Evolutionary conservation across 192 early-diverging fungal species (phyloP).

Genomic region (Umbelopsis sp.): DNA sequence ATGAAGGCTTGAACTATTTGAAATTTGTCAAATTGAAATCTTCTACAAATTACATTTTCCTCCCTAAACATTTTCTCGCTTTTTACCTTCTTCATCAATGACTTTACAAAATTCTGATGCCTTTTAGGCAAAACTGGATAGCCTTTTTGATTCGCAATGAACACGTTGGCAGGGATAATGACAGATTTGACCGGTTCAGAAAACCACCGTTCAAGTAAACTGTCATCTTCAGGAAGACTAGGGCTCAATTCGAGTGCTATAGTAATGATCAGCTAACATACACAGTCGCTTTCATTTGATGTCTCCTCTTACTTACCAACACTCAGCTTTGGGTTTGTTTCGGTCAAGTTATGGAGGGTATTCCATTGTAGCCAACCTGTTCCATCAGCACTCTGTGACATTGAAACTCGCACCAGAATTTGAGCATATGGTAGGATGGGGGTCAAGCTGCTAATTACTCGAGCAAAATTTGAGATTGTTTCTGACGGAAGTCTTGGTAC

Average conservation of each 20-base stretch:
- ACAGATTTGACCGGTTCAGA: constrained; percentile 87
- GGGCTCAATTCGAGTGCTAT: constrained; percentile 62
- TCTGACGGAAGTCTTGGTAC: constrained; percentile 45
- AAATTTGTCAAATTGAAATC: constrained; percentile 19
- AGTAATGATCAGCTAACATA: not conserved
- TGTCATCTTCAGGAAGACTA: constrained; percentile 48
- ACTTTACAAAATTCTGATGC: constrained; percentile 71
- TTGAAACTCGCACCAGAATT: not conserved
- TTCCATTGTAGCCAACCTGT: constrained; percentile 82
- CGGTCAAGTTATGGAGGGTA: constrained; percentile 68
- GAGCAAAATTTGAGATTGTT: constrained; percentile 59
- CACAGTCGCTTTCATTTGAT: not conserved
- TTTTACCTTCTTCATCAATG: constrained; percentile 46
- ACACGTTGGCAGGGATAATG: constrained; percentile 72
- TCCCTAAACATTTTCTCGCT: no score
- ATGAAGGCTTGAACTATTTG: constrained; percentile 16
- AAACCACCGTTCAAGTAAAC: constrained; percentile 69
- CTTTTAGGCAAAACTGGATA: constrained; percentile 86
- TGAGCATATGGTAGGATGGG: constrained; percentile 42
- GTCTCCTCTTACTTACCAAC: constrained; percentile 46
- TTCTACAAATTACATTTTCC: constrained; percentile 45
- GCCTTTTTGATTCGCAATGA: constrained; percentile 78
- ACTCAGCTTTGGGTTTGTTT: constrained; percentile 65
- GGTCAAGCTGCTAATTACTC: constrained; percentile 44
- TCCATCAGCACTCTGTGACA: not conserved